These are phyloP conservation scores for Candida glucosophila DNA, from an alignment of 1,139 yeast species.

Conservation along the genomic window DNA sequence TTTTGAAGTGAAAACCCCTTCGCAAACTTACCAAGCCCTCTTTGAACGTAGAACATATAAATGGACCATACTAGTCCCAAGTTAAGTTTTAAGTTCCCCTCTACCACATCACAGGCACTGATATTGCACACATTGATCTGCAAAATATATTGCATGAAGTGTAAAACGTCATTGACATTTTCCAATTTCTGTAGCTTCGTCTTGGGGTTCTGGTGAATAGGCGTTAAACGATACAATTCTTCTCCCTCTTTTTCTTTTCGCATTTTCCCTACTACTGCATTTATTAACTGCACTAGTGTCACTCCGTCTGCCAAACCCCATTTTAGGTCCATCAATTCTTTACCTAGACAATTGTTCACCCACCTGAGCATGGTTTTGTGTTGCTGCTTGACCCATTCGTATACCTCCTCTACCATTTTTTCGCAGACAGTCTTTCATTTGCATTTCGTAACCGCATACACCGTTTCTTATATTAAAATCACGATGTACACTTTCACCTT, in stretches of 20 bases:
- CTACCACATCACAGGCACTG: slow-evolving; percentile 62
- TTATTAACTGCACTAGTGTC: slow-evolving; percentile 27
- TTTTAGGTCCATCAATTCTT: slow-evolving; percentile 17
- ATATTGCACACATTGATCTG: slow-evolving; percentile 46
- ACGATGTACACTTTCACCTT: too few relatives aligned
- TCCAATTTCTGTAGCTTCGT: slow-evolving; percentile 55
- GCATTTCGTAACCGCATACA: too few relatives aligned
- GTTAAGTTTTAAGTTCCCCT: slow-evolving; percentile 55
- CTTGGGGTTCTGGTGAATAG: slow-evolving; percentile 37
- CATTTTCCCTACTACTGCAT: slow-evolving; percentile 19
- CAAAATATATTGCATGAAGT: slow-evolving; percentile 44
- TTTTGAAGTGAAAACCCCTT: slow-evolving; percentile 23
- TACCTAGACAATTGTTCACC: slow-evolving; percentile 29
- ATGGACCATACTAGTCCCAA: slow-evolving; percentile 61
- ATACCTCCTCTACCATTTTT: slow-evolving; percentile 1
- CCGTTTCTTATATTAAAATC: too few relatives aligned
- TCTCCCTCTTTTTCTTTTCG: slow-evolving; percentile 8
- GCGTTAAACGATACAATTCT: slow-evolving; percentile 21
- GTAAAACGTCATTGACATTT: slow-evolving; percentile 49
- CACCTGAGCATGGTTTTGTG: slow-evolving; percentile 40
- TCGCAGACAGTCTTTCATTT: too few relatives aligned
- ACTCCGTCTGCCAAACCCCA: slow-evolving; percentile 33
- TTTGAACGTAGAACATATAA: slow-evolving; percentile 41
- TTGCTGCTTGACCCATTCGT: slow-evolving; percentile 35
- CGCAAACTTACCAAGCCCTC: slow-evolving; percentile 17